Evolutionary conservation across 176 grass and related monocot species (phyloP).

Genomic region (Canna indica): DNA sequence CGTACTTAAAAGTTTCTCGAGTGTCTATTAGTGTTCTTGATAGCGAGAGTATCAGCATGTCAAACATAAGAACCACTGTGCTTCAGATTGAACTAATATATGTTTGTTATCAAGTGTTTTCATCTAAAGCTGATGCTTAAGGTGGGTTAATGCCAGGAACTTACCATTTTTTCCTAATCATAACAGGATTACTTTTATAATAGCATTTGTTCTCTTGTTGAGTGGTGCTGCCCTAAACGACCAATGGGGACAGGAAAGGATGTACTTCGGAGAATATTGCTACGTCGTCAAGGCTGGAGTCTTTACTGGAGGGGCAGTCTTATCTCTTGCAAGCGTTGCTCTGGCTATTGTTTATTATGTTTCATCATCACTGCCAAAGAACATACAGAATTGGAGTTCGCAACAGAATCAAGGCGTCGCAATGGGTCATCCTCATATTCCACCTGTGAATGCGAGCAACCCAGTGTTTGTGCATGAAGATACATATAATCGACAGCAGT

Average conservation of each 20-base stretch:
- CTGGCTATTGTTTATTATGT: slow-evolving; percentile 87
- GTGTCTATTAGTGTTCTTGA: background rate
- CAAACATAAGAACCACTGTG: background rate
- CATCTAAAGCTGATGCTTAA: background rate
- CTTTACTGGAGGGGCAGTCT: slow-evolving; percentile 70
- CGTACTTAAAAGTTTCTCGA: no score
- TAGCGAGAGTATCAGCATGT: background rate
- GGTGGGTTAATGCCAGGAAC: background rate
- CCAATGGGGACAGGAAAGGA: slow-evolving; percentile 70
- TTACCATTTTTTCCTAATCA: background rate
- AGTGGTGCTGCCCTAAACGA: slow-evolving; percentile 83
- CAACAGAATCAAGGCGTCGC: slow-evolving; percentile 57
- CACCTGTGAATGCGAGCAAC: slow-evolving; percentile 50
- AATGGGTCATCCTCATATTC: slow-evolving; percentile 81
- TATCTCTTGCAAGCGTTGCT: slow-evolving; percentile 76
- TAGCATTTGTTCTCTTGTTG: slow-evolving; percentile 75
- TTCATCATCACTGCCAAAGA: slow-evolving; percentile 41
- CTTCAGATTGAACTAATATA: background rate
- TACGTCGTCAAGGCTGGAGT: slow-evolving; percentile 86
- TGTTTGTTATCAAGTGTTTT: no score
- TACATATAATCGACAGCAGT: slow-evolving; percentile 79
- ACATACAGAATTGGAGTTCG: slow-evolving; percentile 15
- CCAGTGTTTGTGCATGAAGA: slow-evolving; percentile 92
- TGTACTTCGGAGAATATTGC: slow-evolving; percentile 85
- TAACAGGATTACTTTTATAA: slow-evolving; percentile 76